A percentile compares a stretch with the other conserved stretches of the same genome.
Conservation (phyloP, 768 basidiomycete species). For the Hypholoma fasciculare region DNA sequence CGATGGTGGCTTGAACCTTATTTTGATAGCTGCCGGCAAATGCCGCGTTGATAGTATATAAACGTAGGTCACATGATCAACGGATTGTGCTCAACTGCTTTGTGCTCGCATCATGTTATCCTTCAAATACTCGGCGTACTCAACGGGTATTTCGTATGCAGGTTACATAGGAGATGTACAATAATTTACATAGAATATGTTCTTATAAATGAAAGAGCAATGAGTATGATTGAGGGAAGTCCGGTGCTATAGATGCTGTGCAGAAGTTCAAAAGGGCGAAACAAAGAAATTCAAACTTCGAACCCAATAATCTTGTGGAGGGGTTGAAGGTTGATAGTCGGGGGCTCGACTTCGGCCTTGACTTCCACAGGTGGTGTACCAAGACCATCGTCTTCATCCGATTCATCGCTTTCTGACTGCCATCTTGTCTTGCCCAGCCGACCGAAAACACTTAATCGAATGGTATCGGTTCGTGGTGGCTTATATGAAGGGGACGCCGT, state of each 20-base stretch:
- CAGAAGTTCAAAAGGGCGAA: background rate
- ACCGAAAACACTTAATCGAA: constrained; percentile 65
- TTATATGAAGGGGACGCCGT: constrained; percentile 39
- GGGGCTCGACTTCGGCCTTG: constrained; percentile 41
- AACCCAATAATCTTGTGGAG: constrained; percentile 64
- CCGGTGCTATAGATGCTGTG: background rate
- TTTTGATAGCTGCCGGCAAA: constrained; percentile 31
- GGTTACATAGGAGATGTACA: constrained; percentile 4
- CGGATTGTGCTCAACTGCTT: background rate
- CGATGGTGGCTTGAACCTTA: constrained; percentile 48
- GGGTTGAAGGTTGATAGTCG: constrained; percentile 58
- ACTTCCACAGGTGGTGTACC: constrained; percentile 43
- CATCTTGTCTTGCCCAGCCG: constrained; percentile 47
- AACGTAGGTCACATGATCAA: constrained; percentile 4
- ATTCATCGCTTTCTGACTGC: constrained; percentile 60
- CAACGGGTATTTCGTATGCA: background rate
- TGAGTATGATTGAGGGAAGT: background rate
- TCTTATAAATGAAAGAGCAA: background rate
- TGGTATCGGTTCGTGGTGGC: constrained; percentile 38
- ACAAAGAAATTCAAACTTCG: constrained; percentile 22
- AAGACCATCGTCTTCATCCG: constrained; percentile 51
- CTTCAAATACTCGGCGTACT: too few species aligned
- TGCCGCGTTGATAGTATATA: constrained; percentile 9
- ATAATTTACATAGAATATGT: constrained; percentile 7
- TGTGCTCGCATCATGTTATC: background rate